Base-by-base conservation (phyloP, 495 filamentous ascomycete species). In the Elasticomyces elasticus region DNA sequence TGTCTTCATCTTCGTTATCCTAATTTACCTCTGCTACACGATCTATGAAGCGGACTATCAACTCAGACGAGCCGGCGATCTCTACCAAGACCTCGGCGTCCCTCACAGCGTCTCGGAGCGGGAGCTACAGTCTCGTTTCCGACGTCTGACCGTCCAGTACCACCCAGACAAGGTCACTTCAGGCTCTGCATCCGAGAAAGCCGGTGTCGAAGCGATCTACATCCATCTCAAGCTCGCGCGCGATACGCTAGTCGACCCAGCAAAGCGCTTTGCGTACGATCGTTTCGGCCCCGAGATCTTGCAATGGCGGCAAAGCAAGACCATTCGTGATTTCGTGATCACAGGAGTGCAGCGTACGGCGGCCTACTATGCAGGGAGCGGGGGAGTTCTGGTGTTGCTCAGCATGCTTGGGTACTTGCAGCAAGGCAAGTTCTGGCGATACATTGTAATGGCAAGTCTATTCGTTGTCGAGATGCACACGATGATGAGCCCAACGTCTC, bases 21-120 rank as follows among this genome's bases (percentile, higher is more conserved):
- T 81, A 35, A 65, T 78, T 41, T 98, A 97, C 70, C 84, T 98
- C 19, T 70, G 86, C 55, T 97, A 95, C 73, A 96, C 87, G 30
- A 81, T 98, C 61, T 95, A 89, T 72, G 91, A 97, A 71, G 83
- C 85, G 51, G 87, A 95, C 74, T 83, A 85, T 69, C 78, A 85
- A 42, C 71, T 97, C 1, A 84, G 79, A 37, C 72, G 75, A 49
- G 71, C 74, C 0, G 80, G 83, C 22, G 78, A 85, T 72, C 95
- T 86, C 71, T 97, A 95, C 70, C 69, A 78, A 42, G 78, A 79
- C 40, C 76, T 98, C 0, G 78, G 78, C 15, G 74, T 95, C 0
- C 76, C 82, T 9, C 75, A 80, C 26, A 65, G 78, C 52, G 85
- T 81, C 22, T 79, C 81, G 50, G 88, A 92, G 38, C 79, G 80